These are phyloP conservation scores for Copromyces sp. DNA, from an alignment of 495 filamentous ascomycete species.

Conservation along the genomic window DNA sequence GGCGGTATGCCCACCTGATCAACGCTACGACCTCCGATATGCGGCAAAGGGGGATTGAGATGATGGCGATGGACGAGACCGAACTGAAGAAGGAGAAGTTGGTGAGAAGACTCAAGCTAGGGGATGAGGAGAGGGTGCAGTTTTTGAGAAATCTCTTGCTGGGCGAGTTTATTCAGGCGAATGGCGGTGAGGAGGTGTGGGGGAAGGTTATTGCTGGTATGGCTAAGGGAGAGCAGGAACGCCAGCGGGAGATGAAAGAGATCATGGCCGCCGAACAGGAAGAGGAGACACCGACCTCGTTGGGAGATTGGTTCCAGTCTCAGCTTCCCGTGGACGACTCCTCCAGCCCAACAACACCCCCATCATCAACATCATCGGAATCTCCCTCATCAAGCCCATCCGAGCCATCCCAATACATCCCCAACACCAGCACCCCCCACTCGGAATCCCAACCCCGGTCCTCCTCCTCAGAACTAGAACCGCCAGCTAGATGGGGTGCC, in stretches of 20 bases:
- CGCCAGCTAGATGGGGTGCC: neutral
- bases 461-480: neutral
- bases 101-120: neutral
- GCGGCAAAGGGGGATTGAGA: neutral
- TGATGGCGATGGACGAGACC: neutral
- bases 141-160: constrained; percentile 1
- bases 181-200: neutral
- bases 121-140: neutral
- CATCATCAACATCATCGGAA: neutral
- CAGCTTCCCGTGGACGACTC: neutral
- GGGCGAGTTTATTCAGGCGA: neutral
- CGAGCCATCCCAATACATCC: neutral
- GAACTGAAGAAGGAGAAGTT: neutral
- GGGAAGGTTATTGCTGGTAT: neutral
- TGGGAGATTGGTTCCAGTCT: neutral
- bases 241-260: neutral
- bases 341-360: neutral
- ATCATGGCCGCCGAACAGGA: neutral
- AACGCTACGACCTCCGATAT: constrained; percentile 11
- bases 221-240: neutral
- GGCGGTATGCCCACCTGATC: constrained; percentile 24
- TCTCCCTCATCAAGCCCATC: neutral
- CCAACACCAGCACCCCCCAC: neutral
- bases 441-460: neutral
- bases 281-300: neutral